Evolutionary conservation across 768 basidiomycete genomes (phyloP), one percentile per base, ranked within the genome.

Genomic region (Pisolithus marmoratus): DNA sequence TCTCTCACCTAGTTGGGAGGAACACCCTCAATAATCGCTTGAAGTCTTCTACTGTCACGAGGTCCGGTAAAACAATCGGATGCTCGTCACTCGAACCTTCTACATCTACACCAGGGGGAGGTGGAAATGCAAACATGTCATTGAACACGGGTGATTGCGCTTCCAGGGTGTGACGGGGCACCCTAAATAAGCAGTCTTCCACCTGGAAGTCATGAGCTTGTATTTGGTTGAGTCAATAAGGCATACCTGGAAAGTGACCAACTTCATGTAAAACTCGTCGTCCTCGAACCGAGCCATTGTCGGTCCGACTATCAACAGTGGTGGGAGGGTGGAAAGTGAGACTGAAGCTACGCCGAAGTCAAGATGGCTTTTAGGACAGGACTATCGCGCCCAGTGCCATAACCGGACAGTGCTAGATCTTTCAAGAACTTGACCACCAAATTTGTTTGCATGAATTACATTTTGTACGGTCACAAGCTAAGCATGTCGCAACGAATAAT

Each of bases 111-210:
- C 14, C 20, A n/a, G 37, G 38, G 4, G 48, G 5, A 19, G 34
- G 26, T 38, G 64, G 62, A 11, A 66, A 49, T n/a, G 54, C 45
- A 49, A 65, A 65, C 54, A 68, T 55, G 22, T 63, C 58, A 17
- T 52, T 53, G 31, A 68, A 68, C 36, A 64, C 14, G 24, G 48
- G 57, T n/a, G 62, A 66, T 17, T 56, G 55, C 20, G 54, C 52
- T 27, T 68, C 60, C 29, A 68, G 34, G 1, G 49, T 24, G 17
- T 53, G 47, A 15, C 59, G 54, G 17, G 68, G 69, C 6, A 70
- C 50, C 47, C 53, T 66, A 54, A 62, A 69, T 27, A 67, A 49
- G 38, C 46, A 17, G 38, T 59, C 44, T 46, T 66, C 68, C 9
- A 69, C 66, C 66, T 68, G 4, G 12, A 9, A 36, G n/a, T 19